Base-by-base conservation (phyloP, 1,284 basidiomycete species). In the Lentinus polychrous region DNA sequence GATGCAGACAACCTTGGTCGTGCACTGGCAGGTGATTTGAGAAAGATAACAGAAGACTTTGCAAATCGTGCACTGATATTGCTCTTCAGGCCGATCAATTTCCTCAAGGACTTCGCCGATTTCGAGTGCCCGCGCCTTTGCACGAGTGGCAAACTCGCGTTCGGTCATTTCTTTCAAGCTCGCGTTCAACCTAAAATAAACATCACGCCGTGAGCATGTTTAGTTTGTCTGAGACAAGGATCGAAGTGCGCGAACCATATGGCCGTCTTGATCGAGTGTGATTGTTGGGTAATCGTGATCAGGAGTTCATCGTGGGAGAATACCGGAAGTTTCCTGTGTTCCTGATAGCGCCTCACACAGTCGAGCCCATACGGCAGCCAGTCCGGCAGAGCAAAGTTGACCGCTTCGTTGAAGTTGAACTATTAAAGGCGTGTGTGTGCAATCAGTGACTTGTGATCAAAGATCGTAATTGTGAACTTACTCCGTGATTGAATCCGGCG, bases 401-500 rank as follows among this genome's bases (percentile, higher is more conserved):
- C 96, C 1, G 96, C 96, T 72, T 99, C 94, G 65, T 98, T 98
- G 72, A 98, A 93, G 68, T 98, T 99, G 61, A 98, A 76, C 91
- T 93, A 60, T 24, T 49, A 48, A 43, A 46, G 50, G 52, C 10
- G 27, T 27, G 27, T 27, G 27, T 27, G 27, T 20, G 23, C 14
- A 48, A 39, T 18, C 39, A 40, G 39, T 40, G 3, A 45, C 20
- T 12, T 11, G 20, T 14, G 43, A 48, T 39, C 45, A 17, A 22
- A 24, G 12, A 27, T 39, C 36, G 31, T 23, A 39, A 50, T 31
- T 45, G 55, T 51, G 14, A 12, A 55, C 57, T 41, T 69, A 93
- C 90, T 41, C 94, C 94, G 64, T 98, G 95, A 65, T 99, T 98
- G 73, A 99, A 99, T 8, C 95, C 96, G 50, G 93, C 91, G 67